Evolutionary conservation across 73 alveolate genomes (phyloP), one percentile per base, ranked within the genome.

Genomic region (Paramecium tetraurelia): DNA sequence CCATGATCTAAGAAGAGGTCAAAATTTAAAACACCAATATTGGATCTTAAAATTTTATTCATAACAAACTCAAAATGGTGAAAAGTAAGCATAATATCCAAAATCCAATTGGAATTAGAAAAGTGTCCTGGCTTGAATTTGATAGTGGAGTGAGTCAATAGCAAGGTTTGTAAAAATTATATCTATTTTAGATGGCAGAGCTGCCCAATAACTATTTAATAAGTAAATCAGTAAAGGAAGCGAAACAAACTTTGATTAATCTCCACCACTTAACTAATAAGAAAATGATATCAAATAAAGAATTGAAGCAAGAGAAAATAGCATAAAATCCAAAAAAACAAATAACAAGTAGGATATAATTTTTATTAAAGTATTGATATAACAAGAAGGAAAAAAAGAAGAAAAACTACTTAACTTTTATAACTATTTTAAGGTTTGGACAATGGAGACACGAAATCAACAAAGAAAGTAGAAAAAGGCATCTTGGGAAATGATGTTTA

Each of bases 261-360:
- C 20, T 27, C 27, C 84, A 4, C 50, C 22, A 5, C 11, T 33
- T 2, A 27, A 63, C 12, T 27, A 27, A 31, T 63, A 63, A 33
- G 84, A 63, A 27, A 31, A 31, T 29, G 63, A 72, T 14, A 72
- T 72, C 8, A 40, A n/a, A 3, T 36, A 72, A 72, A 72, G 86
- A 18, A 72, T 72, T 2, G 86, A 72, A 36, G 86, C 86, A 1
- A 72, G 86, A 72, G 86, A 72, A 43, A 72, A 72, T 72, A 72
- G 86, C 14, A 35, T 72, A n/a, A 72, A 33, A 14, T 72, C 86
- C 9, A 72, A 72, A 72, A 72, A 72, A n/a, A 36, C 57, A 40
- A 36, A 33, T 38, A 18, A 53, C 7, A 53, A 72, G 59, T 63
- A 63, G 3, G 1, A 29, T 5, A 22, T 59, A 14, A 33, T 36